A percentile compares a stretch with the other conserved stretches of the same genome.
Conservation (phyloP, 441 rosid genomes). For the Metrosideros polymorpha region DNA sequence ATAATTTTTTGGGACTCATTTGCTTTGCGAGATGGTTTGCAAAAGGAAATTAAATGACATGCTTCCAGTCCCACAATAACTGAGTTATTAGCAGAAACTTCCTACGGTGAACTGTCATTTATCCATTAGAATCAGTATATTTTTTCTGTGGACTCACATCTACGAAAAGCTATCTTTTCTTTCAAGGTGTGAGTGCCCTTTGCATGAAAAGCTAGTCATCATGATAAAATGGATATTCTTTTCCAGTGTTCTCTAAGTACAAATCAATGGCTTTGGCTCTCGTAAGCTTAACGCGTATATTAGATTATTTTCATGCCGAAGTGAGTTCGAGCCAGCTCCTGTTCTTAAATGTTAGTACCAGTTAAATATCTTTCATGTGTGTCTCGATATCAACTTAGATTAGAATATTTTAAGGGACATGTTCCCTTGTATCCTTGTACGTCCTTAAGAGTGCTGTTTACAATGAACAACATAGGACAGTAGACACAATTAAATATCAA, state of each 20-base stretch:
- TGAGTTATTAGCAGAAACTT: neutral
- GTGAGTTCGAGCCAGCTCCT: neutral
- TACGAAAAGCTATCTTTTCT: neutral
- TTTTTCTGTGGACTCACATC: neutral
- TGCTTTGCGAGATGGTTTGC: neutral
- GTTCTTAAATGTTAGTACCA: neutral
- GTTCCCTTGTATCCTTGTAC: neutral
- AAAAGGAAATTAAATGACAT: neutral
- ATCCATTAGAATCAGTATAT: neutral
- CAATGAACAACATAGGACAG: neutral
- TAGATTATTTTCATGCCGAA: neutral
- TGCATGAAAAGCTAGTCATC: neutral
- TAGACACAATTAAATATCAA: neutral
- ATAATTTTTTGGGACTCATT: neutral
- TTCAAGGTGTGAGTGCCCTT: neutral
- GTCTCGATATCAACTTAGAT: neutral
- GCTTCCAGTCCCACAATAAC: neutral
- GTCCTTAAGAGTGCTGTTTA: neutral
- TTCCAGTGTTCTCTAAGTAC: neutral
- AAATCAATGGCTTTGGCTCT: neutral
- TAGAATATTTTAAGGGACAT: neutral
- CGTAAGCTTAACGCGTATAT: neutral
- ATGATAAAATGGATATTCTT: neutral
- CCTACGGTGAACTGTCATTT: neutral
- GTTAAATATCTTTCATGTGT: neutral